Conservation (phyloP, 257 asterid species). For the Rauvolfia tetraphylla region DNA sequence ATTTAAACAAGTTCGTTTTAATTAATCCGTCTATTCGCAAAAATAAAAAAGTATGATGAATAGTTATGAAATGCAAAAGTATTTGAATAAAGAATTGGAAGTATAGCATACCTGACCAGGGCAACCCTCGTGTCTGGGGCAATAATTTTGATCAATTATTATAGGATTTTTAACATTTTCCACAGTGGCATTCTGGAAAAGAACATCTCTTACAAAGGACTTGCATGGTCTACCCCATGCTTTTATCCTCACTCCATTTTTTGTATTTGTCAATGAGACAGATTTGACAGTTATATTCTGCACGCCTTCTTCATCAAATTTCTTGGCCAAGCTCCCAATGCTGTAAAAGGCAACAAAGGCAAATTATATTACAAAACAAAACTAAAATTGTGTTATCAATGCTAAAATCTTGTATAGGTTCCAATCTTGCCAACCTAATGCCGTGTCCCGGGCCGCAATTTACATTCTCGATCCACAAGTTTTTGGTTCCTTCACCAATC, state of each 20-base stretch:
- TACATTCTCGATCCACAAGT: conserved; percentile 48
- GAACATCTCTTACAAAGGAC: conserved; percentile 36
- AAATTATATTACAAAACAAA: too few relatives aligned
- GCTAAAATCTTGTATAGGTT: too few relatives aligned
- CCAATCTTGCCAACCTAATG: conserved; percentile 31
- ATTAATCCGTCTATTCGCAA: too few relatives aligned
- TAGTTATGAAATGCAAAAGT: too few relatives aligned
- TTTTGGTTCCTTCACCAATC: conserved; percentile 40
- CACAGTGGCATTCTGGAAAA: conserved; percentile 34
- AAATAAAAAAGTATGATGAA: too few relatives aligned
- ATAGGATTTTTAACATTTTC: conserved; percentile 27
- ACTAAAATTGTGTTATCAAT: too few relatives aligned
- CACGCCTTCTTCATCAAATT: conserved; percentile 41
- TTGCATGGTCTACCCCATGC: conserved; percentile 56
- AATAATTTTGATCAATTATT: not conserved
- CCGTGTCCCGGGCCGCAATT: conserved; percentile 68
- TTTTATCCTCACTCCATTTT: conserved; percentile 54
- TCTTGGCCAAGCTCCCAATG: conserved; percentile 56
- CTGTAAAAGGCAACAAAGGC: conserved; percentile 20
- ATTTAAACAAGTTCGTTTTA: too few relatives aligned
- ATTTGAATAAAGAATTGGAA: too few relatives aligned
- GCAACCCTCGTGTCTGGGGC: not conserved
- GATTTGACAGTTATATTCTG: conserved; percentile 44
- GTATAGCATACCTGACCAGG: not conserved
- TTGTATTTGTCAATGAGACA: conserved; percentile 34